phyloP scores from a whole-genome alignment of 495 filamentous ascomycete genomes.

The Penicillium salamii region DNA sequence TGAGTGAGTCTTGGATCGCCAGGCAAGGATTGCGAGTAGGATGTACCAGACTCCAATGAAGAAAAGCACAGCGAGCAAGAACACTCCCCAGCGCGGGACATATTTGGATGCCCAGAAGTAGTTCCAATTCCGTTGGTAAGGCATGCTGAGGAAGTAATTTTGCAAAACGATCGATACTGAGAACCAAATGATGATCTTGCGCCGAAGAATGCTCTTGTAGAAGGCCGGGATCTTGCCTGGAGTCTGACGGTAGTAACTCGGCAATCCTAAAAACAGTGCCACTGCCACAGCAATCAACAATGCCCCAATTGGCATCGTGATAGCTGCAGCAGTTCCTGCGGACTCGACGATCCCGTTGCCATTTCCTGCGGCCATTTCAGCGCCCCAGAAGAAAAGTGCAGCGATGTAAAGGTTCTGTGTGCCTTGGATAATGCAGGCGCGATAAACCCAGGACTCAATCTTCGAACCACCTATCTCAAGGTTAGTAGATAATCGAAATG shows the following conservation, averaged over 20 bases:
- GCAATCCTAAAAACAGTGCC: slow-evolving; percentile 41
- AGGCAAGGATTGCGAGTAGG: slow-evolving; percentile 38
- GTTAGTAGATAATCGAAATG: no score
- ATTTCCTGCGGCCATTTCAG: slow-evolving; percentile 27
- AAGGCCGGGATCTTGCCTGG: slow-evolving; percentile 64
- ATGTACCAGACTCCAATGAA: slow-evolving; percentile 45
- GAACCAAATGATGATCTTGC: slow-evolving; percentile 49
- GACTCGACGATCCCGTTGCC: slow-evolving; percentile 33
- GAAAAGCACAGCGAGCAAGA: slow-evolving; percentile 42
- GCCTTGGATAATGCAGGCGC: slow-evolving; percentile 49
- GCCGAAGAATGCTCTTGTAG: slow-evolving; percentile 42
- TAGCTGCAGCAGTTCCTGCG: slow-evolving; percentile 49
- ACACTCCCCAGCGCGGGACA: slow-evolving; percentile 39
- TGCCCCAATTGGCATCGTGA: slow-evolving; percentile 32
- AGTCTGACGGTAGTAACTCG: slow-evolving; percentile 53
- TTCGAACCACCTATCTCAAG: no score
- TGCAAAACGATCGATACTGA: slow-evolving; percentile 47
- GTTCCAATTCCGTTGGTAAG: slow-evolving; percentile 48
- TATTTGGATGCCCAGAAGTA: slow-evolving; percentile 47
- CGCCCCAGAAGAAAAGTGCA: slow-evolving; percentile 51
- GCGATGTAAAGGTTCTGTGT: slow-evolving; percentile 48
- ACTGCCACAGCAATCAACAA: slow-evolving; percentile 40
- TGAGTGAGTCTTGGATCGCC: slow-evolving; percentile 42
- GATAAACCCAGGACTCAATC: slow-evolving; percentile 45
- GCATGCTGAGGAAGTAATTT: slow-evolving; percentile 49